Evolutionary conservation across 1,284 basidiomycete genomes (phyloP).

Genomic region (Vanrija sp.): DNA sequence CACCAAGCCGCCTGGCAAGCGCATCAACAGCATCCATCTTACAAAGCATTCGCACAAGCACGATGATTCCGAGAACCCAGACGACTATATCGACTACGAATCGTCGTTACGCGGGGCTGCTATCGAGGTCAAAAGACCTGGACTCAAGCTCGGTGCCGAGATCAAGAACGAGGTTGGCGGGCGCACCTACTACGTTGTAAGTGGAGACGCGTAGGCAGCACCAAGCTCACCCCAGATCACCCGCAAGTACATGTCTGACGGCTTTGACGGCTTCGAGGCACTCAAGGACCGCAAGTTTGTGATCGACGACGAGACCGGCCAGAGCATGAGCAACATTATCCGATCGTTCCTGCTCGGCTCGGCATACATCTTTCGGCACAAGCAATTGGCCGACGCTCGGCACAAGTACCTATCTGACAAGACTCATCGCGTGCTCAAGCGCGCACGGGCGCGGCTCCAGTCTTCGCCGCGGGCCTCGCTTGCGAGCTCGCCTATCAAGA

Average conservation of each 20-base stretch:
- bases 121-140: slow-evolving; percentile 43
- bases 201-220: not conserved
- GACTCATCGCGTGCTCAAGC: slow-evolving; percentile 32
- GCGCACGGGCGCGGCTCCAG: slow-evolving; percentile 24
- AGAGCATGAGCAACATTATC: slow-evolving; percentile 74
- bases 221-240: slow-evolving; percentile 37
- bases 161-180: slow-evolving; percentile 58
- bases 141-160: slow-evolving; percentile 51
- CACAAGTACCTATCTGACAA: slow-evolving; percentile 35
- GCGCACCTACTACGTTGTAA: slow-evolving; percentile 69
- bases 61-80: slow-evolving; percentile 30
- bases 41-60: slow-evolving; percentile 30
- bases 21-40: slow-evolving; percentile 70
- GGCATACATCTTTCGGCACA: slow-evolving; percentile 48
- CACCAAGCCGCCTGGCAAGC: slow-evolving; percentile 58
- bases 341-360: slow-evolving; percentile 73
- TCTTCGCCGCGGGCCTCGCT: slow-evolving; percentile 13
- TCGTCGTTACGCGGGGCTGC: slow-evolving; percentile 50
- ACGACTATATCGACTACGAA: slow-evolving; percentile 40
- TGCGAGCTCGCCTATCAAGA: slow-evolving; percentile 11
- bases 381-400: slow-evolving; percentile 41
- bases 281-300: slow-evolving; percentile 66
- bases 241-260: slow-evolving; percentile 46
- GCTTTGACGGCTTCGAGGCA: slow-evolving; percentile 72
- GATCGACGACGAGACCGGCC: slow-evolving; percentile 79